Percentiles rank a stretch among this genome's conserved stretches.
phyloP scores from a whole-genome alignment of 73 alveolate species.

The Paramecium sonneborni region DNA sequence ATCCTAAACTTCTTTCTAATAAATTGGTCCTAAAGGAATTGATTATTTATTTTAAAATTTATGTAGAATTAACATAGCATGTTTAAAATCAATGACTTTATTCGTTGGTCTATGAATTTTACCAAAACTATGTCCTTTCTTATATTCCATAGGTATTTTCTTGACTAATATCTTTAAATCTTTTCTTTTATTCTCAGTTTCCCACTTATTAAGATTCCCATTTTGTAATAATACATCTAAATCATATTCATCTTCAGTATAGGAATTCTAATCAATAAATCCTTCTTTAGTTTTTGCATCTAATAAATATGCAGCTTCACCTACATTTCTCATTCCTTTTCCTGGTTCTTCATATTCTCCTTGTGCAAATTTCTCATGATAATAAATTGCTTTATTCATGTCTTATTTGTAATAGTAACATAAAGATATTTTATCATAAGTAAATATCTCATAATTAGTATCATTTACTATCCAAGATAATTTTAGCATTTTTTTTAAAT shows the following conservation, averaged over 20 bases:
- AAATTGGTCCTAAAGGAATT: slow-evolving; percentile 27
- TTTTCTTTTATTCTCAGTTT: slow-evolving; percentile 26
- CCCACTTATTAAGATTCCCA: slow-evolving; percentile 48
- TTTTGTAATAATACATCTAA: neutral
- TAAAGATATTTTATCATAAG: slow-evolving; percentile 59
- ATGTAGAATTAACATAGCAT: neutral
- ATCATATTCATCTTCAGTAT: slow-evolving; percentile 54
- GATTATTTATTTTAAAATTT: neutral
- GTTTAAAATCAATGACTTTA: slow-evolving; percentile 7
- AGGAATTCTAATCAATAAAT: slow-evolving; percentile 18
- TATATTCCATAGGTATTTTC: slow-evolving; percentile 4
- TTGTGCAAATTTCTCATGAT: slow-evolving; percentile 61
- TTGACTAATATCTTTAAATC: neutral
- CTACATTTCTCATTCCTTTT: slow-evolving; percentile 37
- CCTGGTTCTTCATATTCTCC: slow-evolving; percentile 37
- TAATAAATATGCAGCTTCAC: slow-evolving; percentile 35
- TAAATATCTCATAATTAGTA: slow-evolving; percentile 50
- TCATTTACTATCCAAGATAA: slow-evolving; percentile 66
- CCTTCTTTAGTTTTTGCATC: slow-evolving; percentile 42
- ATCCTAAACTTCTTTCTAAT: neutral
- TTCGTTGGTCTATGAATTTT: slow-evolving; percentile 29
- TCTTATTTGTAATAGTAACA: slow-evolving; percentile 59
- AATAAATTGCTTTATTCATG: slow-evolving; percentile 44
- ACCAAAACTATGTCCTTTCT: slow-evolving; percentile 56
- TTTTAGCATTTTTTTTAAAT: slow-evolving; percentile 58